Percentiles rank a stretch among this genome's conserved stretches.
Evolutionary conservation across 257 asterid species (phyloP).

Genomic region (Forsythia suspensa): DNA sequence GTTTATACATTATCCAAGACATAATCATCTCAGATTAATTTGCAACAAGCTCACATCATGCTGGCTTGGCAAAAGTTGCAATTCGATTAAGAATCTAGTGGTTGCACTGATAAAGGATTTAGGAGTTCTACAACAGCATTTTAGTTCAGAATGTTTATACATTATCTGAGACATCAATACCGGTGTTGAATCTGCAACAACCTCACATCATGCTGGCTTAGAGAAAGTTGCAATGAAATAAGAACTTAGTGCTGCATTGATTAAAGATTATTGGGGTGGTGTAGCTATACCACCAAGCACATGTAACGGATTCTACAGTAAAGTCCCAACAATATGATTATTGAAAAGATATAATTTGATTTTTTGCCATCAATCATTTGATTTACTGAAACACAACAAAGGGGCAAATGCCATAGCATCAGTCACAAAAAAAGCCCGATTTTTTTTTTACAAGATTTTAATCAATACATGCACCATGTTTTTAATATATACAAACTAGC

Average conservation of each 20-base stretch:
- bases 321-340: neutral
- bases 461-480: neutral
- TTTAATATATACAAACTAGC: neutral
- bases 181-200: neutral
- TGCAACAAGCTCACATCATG: neutral
- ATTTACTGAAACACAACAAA: neutral
- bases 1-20: neutral
- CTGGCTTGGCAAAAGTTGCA: slow-evolving; percentile 1
- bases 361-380: neutral
- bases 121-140: neutral
- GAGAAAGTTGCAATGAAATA: neutral
- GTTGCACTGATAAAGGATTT: neutral
- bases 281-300: neutral
- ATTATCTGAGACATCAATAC: neutral
- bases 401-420: neutral
- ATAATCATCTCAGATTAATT: neutral
- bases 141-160: neutral
- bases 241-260: neutral
- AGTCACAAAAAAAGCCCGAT: neutral
- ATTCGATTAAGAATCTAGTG: neutral
- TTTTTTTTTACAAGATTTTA: too few relatives aligned
- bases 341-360: neutral
- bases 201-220: neutral
- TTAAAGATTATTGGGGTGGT: neutral
- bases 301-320: neutral